Percentiles rank a stretch among this genome's conserved stretches.
phyloP scores from a whole-genome alignment of 768 basidiomycete genomes.

The Trametes villosa region DNA sequence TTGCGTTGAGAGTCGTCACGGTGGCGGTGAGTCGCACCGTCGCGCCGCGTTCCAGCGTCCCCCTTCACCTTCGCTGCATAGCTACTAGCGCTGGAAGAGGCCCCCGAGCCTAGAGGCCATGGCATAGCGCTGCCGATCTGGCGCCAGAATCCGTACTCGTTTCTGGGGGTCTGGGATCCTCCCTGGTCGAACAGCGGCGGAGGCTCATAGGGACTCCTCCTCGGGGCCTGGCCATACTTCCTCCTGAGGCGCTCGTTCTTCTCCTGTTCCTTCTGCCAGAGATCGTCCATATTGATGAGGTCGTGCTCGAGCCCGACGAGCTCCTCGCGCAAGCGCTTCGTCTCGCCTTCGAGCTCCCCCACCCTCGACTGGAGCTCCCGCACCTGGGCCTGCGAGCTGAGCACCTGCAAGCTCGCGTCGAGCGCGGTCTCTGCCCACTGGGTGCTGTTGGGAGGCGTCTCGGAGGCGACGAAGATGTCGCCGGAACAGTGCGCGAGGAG shows the following conservation, averaged over 20 bases:
- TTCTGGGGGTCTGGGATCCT: too few species aligned
- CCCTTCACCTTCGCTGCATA: too few species aligned
- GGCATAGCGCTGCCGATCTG: too few species aligned
- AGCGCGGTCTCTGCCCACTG: conserved; percentile 43
- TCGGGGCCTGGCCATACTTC: too few species aligned
- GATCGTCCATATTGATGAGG: conserved; percentile 21
- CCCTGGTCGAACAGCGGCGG: too few species aligned
- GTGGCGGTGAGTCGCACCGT: too few species aligned
- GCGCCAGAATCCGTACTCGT: too few species aligned
- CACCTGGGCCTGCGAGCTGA: conserved; percentile 47
- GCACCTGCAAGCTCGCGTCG: conserved; percentile 53
- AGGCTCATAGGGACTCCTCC: too few species aligned
- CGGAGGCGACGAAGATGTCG: conserved; percentile 52
- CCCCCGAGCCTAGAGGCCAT: too few species aligned
- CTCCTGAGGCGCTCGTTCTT: background rate
- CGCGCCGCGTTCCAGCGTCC: too few species aligned
- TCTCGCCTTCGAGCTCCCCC: conserved; percentile 25
- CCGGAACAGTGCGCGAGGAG: conserved; percentile 64
- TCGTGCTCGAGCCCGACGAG: conserved; percentile 33
- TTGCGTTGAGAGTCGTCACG: too few species aligned
- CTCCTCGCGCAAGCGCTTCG: conserved; percentile 16
- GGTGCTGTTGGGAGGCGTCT: conserved; percentile 24
- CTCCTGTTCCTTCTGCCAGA: background rate
- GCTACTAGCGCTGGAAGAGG: too few species aligned
- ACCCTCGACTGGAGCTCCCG: conserved; percentile 42